Evolutionary conservation across 176 grass and related monocot species (phyloP), one percentile per base, ranked within the genome.

Genomic region (Neostapfia colusana): DNA sequence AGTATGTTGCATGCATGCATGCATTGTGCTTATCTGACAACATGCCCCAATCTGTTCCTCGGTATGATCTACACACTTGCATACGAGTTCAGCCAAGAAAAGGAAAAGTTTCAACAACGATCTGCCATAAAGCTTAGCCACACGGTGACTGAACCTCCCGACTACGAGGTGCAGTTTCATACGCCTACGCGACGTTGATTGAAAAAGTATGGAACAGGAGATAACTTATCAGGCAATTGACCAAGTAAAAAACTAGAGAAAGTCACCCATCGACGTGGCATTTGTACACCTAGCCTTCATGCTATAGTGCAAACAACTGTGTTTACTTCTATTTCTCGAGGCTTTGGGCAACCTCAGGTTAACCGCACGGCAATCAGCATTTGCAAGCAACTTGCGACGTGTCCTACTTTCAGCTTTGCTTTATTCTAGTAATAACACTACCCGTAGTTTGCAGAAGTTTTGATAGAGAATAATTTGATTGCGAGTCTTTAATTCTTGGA

Each of bases 221-320:
- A 83, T 74, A 83, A 73, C 51, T 73, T 79, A 53, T 67, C 61
- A 50, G 50, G 69, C 85, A 83, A 88, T n/a, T 63, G 62, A 79
- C 4, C 17, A 88, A 20, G 74, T 74, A 74, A 20, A 79, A 74
- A 73, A 55, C 51, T 72, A 18, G 35, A 24, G 18, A 61, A 65
- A 87, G 24, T 54, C 18, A 40, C 64, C 37, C 60, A 21, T 42
- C 54, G 55, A 34, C 39, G 39, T 85, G 65, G 20, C 65, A 40
- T 82, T 65, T 77, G 45, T 38, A 38, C 28, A 31, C 16, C 59
- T 40, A 57, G 66, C 67, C 79, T 48, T 59, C 73, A 25, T 78
- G 21, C 7, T 67, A 36, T 73, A 58, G 50, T 73, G 57, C 34
- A 56, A 49, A 78, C 42, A 57, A 57, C 16, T 70, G 71, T 70